phyloP scores from a whole-genome alignment of 805 yeast genomes.

The Ogataea glucozyma region DNA sequence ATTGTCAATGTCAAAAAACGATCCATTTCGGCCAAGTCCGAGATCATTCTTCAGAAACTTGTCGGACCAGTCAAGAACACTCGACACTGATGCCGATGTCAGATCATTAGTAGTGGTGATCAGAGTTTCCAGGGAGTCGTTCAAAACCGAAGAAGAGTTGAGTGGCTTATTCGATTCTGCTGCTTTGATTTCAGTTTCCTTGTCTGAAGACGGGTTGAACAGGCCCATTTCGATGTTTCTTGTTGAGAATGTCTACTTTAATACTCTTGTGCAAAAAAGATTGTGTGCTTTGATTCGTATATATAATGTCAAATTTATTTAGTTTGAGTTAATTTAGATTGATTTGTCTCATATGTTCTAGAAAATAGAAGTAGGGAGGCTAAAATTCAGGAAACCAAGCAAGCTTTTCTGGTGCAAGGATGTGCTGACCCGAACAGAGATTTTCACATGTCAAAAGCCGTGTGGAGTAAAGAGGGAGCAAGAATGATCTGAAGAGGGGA shows the following conservation, averaged over 20 bases:
- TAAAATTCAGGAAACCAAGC: too few relatives aligned
- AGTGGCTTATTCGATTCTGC: not conserved
- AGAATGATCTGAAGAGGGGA: slow-evolving; percentile 5
- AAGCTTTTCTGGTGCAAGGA: not conserved
- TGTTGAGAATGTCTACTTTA: too few relatives aligned
- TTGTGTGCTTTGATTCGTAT: too few relatives aligned
- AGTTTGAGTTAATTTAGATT: not conserved
- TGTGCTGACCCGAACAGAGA: not conserved
- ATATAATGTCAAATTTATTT: too few relatives aligned
- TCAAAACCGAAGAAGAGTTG: slow-evolving; percentile 6
- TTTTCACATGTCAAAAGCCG: slow-evolving; percentile 17
- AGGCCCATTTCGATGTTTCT: slow-evolving; percentile 18
- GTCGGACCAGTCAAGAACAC: slow-evolving; percentile 16
- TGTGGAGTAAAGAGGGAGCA: slow-evolving; percentile 13
- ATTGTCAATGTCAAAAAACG: not conserved
- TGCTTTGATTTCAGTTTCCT: slow-evolving; percentile 9
- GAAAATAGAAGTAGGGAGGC: slow-evolving; percentile 6
- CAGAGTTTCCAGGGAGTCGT: slow-evolving; percentile 16
- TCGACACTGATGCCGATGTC: slow-evolving; percentile 21
- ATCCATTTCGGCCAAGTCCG: slow-evolving; percentile 1
- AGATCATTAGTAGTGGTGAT: slow-evolving; percentile 20
- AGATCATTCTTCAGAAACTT: slow-evolving; percentile 6
- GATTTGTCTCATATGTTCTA: too few relatives aligned
- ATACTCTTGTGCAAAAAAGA: too few relatives aligned
- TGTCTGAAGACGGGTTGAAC: slow-evolving; percentile 21